Conservation (phyloP, 1,139 yeast genomes). For the Nakaseomyces kungkrabaensis region DNA sequence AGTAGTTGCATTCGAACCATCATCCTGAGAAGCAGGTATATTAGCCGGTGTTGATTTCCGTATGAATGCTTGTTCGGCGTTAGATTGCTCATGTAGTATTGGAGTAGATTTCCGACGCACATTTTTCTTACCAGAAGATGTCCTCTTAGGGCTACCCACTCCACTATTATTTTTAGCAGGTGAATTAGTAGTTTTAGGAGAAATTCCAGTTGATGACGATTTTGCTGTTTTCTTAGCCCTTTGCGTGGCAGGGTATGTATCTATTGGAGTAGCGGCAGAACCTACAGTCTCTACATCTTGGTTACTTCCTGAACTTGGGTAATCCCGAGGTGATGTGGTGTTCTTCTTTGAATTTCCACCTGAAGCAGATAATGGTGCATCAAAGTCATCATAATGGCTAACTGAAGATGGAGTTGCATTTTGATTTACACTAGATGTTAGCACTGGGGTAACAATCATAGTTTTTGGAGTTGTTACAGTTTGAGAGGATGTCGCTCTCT, state of each 20-base stretch:
- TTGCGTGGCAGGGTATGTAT: neutral
- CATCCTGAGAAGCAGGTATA: neutral
- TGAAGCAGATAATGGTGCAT: neutral
- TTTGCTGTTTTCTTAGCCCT: neutral
- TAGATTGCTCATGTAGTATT: neutral
- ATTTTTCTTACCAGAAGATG: neutral
- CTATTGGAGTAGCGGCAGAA: neutral
- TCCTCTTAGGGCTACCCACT: neutral
- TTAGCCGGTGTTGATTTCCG: neutral
- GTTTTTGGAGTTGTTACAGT: slow-evolving; percentile 1
- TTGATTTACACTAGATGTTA: slow-evolving; percentile 1
- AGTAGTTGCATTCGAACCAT: neutral
- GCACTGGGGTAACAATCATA: slow-evolving; percentile 1
- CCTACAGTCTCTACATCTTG: neutral
- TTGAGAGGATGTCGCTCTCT: neutral
- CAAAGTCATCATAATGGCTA: neutral
- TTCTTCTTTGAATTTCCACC: slow-evolving; percentile 2
- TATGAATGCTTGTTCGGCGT: neutral
- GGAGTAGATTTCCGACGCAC: slow-evolving; percentile 1
- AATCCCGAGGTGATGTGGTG: neutral
- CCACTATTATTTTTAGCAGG: neutral
- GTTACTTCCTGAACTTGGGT: neutral
- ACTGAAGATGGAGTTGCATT: neutral
- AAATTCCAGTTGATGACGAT: neutral
- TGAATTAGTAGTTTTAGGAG: neutral